Conservation (phyloP, 768 basidiomycete species). For the Zangia roseola region DNA sequence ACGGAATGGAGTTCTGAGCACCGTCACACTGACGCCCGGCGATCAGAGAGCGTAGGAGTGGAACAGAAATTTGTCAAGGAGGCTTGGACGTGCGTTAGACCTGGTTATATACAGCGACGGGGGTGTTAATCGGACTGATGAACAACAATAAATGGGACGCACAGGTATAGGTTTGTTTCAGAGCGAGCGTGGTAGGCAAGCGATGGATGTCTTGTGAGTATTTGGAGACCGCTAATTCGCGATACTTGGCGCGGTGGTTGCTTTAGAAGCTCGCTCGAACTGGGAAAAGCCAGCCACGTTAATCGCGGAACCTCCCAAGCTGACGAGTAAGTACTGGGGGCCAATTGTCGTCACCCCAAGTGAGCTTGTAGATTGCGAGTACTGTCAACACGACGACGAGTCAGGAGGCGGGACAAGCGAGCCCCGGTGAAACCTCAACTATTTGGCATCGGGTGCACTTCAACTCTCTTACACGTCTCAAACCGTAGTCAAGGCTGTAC, state of each 20-base stretch:
- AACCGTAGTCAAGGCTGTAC: background rate
- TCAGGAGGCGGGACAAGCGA: background rate
- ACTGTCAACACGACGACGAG: background rate
- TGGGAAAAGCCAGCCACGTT: constrained; percentile 8
- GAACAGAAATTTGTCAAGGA: background rate
- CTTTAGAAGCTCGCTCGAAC: constrained; percentile 8
- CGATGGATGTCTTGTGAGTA: constrained; percentile 3
- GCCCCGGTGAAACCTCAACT: background rate
- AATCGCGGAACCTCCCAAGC: constrained; percentile 7
- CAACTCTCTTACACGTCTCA: constrained; percentile 10
- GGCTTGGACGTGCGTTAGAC: background rate
- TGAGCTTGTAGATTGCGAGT: background rate
- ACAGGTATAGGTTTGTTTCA: constrained; percentile 17
- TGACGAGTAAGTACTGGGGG: background rate
- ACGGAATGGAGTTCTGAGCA: background rate
- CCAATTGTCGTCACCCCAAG: background rate
- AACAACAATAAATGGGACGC: constrained; percentile 1
- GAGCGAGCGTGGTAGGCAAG: background rate
- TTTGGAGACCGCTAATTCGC: background rate
- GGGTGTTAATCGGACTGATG: constrained; percentile 4
- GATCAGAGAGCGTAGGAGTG: background rate
- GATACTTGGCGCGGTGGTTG: constrained; percentile 10
- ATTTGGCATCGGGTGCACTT: background rate
- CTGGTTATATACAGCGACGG: constrained; percentile 6
- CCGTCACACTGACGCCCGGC: background rate